A percentile compares a stretch with the other conserved stretches of the same genome.
Evolutionary conservation across 176 grass and related monocot genomes (phyloP).

Genomic region (Rhynchospora pubera): DNA sequence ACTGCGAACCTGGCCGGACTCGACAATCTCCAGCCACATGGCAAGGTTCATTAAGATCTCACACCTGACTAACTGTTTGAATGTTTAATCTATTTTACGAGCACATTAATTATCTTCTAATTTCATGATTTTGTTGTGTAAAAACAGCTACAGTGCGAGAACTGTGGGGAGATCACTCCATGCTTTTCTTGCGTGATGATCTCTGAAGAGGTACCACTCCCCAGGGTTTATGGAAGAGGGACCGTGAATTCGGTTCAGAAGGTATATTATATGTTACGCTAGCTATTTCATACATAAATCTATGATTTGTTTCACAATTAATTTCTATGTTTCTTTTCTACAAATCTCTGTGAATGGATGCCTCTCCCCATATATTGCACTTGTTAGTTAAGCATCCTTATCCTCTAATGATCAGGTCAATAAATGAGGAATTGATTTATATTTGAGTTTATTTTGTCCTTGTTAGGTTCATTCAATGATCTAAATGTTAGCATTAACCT

Average conservation of each 20-base stretch:
- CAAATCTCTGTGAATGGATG: not conserved
- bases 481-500: not conserved
- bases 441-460: too few relatives aligned
- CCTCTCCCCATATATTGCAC: too few relatives aligned
- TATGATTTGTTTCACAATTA: not conserved
- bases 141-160: slow-evolving; percentile 66
- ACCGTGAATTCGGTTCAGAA: slow-evolving; percentile 73
- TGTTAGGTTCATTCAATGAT: too few relatives aligned
- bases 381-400: not conserved
- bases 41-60: slow-evolving; percentile 34
- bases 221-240: slow-evolving; percentile 28
- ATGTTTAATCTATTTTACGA: not conserved
- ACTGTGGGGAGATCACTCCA: slow-evolving; percentile 54
- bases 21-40: slow-evolving; percentile 54
- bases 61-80: not conserved
- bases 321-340: not conserved
- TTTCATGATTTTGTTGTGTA: not conserved
- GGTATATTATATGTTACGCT: too few relatives aligned
- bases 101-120: not conserved
- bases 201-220: slow-evolving; percentile 41
- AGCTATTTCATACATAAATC: not conserved
- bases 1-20: slow-evolving; percentile 72
- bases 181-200: slow-evolving; percentile 51
- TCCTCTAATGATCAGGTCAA: too few relatives aligned
- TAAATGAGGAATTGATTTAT: too few relatives aligned